Percentiles rank a stretch among this genome's conserved stretches.
Conservation (phyloP, 345 rosid species). For the Punica granatum region DNA sequence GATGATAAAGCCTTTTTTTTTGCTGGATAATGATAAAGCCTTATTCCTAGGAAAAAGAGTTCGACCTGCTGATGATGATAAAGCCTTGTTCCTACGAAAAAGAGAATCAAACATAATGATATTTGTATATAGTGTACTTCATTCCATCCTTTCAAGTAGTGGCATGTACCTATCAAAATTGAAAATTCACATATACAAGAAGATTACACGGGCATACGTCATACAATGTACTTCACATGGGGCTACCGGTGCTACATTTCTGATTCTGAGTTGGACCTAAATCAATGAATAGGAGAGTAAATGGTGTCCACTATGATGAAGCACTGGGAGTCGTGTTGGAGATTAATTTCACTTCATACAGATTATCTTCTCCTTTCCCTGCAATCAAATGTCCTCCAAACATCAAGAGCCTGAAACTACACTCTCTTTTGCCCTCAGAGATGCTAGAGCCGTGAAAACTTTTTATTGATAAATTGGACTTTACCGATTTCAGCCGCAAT, state of each 20-base stretch:
- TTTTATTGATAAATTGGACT: slow-evolving; percentile 14
- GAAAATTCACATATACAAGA: neutral
- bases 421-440: neutral
- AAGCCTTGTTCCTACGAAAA: no score
- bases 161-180: neutral
- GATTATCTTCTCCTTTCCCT: slow-evolving; percentile 63
- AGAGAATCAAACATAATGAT: no score
- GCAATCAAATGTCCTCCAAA: slow-evolving; percentile 16
- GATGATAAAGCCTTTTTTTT: no score
- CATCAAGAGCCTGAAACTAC: neutral
- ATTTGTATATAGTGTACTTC: neutral
- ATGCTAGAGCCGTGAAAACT: neutral
- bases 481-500: slow-evolving; percentile 80
- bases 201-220: neutral
- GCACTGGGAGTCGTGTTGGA: slow-evolving; percentile 41
- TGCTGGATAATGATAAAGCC: no score
- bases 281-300: neutral
- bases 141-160: neutral
- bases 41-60: no score
- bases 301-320: slow-evolving; percentile 11
- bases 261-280: neutral
- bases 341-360: slow-evolving; percentile 70
- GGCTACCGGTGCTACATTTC: neutral
- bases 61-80: no score
- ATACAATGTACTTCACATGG: neutral